Conservation (phyloP, 768 basidiomycete genomes). For the Rickenella mellea region DNA sequence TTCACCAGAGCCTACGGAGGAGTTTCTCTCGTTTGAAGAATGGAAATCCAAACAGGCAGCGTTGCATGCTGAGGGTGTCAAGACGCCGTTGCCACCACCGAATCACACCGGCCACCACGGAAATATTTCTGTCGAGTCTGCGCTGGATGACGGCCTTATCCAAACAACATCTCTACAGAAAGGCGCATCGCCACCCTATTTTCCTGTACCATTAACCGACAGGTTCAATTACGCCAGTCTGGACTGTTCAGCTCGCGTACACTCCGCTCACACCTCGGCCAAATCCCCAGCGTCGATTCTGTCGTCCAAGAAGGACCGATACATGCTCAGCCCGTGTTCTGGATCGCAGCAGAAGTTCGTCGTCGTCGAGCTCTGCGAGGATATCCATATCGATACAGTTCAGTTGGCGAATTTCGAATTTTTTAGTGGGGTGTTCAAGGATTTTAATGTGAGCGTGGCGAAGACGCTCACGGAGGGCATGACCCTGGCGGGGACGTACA, state of each 20-base stretch:
- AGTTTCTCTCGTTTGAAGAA: constrained; percentile 76
- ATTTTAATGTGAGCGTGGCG: constrained; percentile 74
- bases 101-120: constrained; percentile 13
- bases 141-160: background rate
- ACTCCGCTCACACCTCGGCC: constrained; percentile 69
- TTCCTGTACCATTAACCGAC: constrained; percentile 69
- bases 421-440: constrained; percentile 93
- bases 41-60: constrained; percentile 66
- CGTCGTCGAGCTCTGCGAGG: constrained; percentile 94
- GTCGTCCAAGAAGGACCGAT: constrained; percentile 82
- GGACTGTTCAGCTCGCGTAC: constrained; percentile 92
- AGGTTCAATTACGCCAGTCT: constrained; percentile 90
- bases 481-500: constrained; percentile 67
- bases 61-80: constrained; percentile 15
- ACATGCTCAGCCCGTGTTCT: constrained; percentile 93
- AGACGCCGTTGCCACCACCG: too few species aligned
- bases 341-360: constrained; percentile 58
- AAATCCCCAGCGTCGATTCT: constrained; percentile 81
- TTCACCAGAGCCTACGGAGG: constrained; percentile 35
- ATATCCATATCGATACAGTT: constrained; percentile 92
- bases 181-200: constrained; percentile 36
- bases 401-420: constrained; percentile 97
- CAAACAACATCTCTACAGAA: constrained; percentile 2
- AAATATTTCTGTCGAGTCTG: constrained; percentile 3
- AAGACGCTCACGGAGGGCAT: constrained; percentile 35